A percentile compares a stretch with the other conserved stretches of the same genome.
phyloP scores from a whole-genome alignment of 2,329 filamentous ascomycete species.

The Beauveria asiatica region DNA sequence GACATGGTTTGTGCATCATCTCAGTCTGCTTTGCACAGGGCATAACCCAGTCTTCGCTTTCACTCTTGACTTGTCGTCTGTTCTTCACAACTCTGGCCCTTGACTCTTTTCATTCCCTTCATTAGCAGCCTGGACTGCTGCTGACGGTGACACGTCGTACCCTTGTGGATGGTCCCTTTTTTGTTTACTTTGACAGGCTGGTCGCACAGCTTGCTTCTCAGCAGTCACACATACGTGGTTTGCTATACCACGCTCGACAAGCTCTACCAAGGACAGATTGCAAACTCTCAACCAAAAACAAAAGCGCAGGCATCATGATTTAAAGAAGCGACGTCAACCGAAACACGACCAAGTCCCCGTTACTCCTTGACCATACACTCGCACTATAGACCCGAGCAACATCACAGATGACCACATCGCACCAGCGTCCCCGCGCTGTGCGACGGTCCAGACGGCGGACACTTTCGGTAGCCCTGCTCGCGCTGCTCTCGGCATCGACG shows the following conservation, averaged over 20 bases:
- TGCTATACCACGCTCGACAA: not conserved
- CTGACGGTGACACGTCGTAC: not conserved
- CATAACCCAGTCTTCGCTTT: not conserved
- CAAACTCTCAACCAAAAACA: not conserved
- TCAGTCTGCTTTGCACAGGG: not conserved
- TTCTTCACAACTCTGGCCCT: not conserved
- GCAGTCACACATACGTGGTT: not conserved
- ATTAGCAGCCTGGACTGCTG: not conserved
- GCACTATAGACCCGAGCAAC: not conserved
- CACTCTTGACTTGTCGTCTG: not conserved
- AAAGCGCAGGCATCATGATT: not conserved
- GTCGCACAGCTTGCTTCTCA: not conserved
- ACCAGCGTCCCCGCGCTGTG: not conserved
- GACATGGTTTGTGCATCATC: not conserved
- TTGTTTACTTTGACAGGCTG: not conserved
- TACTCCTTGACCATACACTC: not conserved
- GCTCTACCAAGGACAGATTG: not conserved
- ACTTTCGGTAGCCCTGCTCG: not conserved
- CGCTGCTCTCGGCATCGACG: not conserved
- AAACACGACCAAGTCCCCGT: not conserved
- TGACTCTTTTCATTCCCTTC: not conserved
- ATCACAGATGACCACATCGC: not conserved
- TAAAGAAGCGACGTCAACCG: not conserved
- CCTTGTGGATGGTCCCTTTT: not conserved
- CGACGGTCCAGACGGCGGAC: not conserved